Evolutionary conservation across 192 early-diverging fungal species (phyloP), one percentile per base, ranked within the genome.

Genomic region (Coemansia sp.): DNA sequence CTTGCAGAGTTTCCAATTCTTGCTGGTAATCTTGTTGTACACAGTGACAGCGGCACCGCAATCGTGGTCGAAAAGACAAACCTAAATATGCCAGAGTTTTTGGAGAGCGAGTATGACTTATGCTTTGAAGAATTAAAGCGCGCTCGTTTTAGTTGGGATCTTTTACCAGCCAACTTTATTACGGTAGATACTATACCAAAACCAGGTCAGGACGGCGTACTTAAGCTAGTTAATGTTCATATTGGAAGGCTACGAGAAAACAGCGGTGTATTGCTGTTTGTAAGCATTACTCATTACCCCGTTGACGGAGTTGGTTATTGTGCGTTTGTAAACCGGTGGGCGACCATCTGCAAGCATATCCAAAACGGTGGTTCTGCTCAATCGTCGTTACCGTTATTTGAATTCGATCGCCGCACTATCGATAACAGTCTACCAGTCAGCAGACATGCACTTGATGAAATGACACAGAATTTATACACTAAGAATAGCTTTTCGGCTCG

Each of bases 271-370:
- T 48, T 53, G 0, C n/a, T 71, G 19, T 48, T 58, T 46, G 23
- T 48, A 1, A 42, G 30, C 1, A 13, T 61, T 44, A 14, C 47
- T 0, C 69, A 71, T 10, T 39, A 10, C 14, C 25, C 52, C 14
- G 33, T 64, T 1, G 69, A 71, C 38, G 57, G 53, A 2, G 21
- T 23, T 12, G 69, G 62, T 6, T 60, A 40, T 21, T 24, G 45
- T 21, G 40, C 9, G 37, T 65, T 71, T 57, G 57, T 61, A 8
- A 42, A 24, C 13, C 58, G 25, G 0, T 71, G 69, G 69, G 62
- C 62, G n/a, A 12, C 25, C 1, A 30, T 53, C 17, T 61, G 53
- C 30, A 5, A 15, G 12, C 17, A 39, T 4, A 7, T 18, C 1
- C 15, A 34, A 9, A 9, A 33, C 33, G 9, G 10, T 15, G 7